Evolutionary conservation across 1,139 yeast species (phyloP), one percentile per base, ranked within the genome.

Genomic region (Blastobotrys serpentis): DNA sequence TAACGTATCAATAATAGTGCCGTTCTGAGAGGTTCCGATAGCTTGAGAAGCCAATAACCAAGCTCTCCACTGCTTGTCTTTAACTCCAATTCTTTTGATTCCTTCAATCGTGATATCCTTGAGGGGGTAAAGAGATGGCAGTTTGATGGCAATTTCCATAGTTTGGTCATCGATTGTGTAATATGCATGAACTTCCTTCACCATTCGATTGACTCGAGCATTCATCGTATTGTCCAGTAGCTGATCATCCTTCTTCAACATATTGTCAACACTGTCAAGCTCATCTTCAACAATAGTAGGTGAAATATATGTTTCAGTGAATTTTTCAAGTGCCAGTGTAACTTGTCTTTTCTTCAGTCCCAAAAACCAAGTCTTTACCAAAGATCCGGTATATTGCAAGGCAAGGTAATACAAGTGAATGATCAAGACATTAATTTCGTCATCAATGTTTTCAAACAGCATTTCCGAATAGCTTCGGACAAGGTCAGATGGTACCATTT

Each of bases 21-120:
- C 96, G 60, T 86, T 86, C 63, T 81, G 79, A 11, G 62, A 74
- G 40, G 82, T 81, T 4, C 86, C 77, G 13, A 89, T 82, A 48
- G 90, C 79, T 63, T 87, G 96, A 1, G 95, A 85, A 1, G 97
- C 92, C 62, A 92, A 72, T 23, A 92, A 70, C 98, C 98, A 92
- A 0, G 96, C 92, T 58, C 88, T 84, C 96, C 97, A 90, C 68
- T 87, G 92, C 54, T 81, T 82, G 58, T 92, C 98, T 57, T 85
- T 86, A 13, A 90, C 95, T 13, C 98, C 98, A 39, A 89, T 77
- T 54, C 96, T 75, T 49, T 81, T 77, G 1, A 87, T 79, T 0
- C 97, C 96, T 47, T 79, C 82, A 0, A 92, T 90, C 11, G 72
- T 70, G 13, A 89, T 84, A 54, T 81, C 86, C 11, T 79, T 75